Conservation (phyloP, 2,329 filamentous ascomycete species). For the Exophiala dermatitidis region DNA sequence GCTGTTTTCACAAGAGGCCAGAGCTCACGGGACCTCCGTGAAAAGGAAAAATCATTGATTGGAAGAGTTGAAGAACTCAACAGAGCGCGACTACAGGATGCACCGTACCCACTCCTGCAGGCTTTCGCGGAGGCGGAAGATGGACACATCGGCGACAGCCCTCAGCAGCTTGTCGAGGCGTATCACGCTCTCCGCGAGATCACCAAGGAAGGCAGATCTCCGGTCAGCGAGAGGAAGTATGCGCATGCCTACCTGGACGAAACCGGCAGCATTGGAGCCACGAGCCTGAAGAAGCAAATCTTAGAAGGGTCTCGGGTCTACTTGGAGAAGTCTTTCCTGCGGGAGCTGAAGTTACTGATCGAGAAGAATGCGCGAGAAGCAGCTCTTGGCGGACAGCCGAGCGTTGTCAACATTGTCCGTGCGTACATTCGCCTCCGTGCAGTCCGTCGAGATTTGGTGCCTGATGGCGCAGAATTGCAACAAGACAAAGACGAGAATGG, state of each 20-base stretch:
- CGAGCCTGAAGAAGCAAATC: slow-evolving; percentile 69
- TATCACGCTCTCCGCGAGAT: slow-evolving; percentile 77
- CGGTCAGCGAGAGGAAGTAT: slow-evolving; percentile 68
- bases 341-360: slow-evolving; percentile 68
- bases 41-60: slow-evolving; percentile 76
- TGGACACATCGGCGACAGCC: slow-evolving; percentile 62
- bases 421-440: slow-evolving; percentile 81
- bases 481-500: slow-evolving; percentile 61
- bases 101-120: slow-evolving; percentile 64
- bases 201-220: slow-evolving; percentile 63
- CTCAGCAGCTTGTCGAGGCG: slow-evolving; percentile 68
- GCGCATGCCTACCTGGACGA: slow-evolving; percentile 71
- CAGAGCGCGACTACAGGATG: slow-evolving; percentile 57
- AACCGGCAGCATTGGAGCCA: slow-evolving; percentile 52
- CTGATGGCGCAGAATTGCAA: slow-evolving; percentile 73
- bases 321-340: slow-evolving; percentile 73
- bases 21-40: slow-evolving; percentile 68
- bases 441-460: slow-evolving; percentile 72
- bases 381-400: slow-evolving; percentile 79
- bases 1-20: slow-evolving; percentile 47
- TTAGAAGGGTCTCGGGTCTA: slow-evolving; percentile 71
- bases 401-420: slow-evolving; percentile 81
- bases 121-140: slow-evolving; percentile 69
- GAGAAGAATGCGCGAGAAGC: slow-evolving; percentile 81
- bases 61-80: slow-evolving; percentile 76